phyloP scores from a whole-genome alignment of 169 alveolate genomes.

The Cryptosporidium bovis region DNA sequence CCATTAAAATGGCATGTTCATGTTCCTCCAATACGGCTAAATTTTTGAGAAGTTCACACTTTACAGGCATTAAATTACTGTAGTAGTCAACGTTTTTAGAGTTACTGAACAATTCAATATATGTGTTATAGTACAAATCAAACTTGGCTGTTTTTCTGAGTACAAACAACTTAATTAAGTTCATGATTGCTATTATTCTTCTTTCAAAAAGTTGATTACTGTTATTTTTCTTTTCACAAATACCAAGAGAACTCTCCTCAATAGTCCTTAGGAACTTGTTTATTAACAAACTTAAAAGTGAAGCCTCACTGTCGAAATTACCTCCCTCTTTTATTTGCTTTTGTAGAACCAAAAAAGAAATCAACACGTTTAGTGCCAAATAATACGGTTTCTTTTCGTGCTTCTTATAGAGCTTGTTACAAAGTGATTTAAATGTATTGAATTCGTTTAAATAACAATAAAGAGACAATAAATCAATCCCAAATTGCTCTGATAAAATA shows the following conservation, averaged over 20 bases:
- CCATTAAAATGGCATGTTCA: too few species aligned
- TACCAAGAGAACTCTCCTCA: neutral
- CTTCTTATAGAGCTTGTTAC: conserved; percentile 31
- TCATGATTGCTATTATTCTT: conserved; percentile 15
- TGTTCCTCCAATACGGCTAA: too few species aligned
- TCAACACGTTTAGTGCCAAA: conserved; percentile 38
- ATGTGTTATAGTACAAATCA: neutral
- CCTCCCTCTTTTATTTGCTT: neutral
- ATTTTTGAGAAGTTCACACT: too few species aligned
- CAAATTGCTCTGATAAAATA: conserved; percentile 46
- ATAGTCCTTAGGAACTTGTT: neutral
- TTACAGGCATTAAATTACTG: too few species aligned
- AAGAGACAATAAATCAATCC: conserved; percentile 44
- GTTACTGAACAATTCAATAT: neutral
- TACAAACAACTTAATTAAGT: conserved; percentile 40
- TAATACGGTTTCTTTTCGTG: conserved; percentile 22
- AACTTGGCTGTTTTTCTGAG: conserved; percentile 14
- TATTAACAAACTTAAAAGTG: too few species aligned
- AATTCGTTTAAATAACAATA: conserved; percentile 27
- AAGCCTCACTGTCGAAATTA: neutral
- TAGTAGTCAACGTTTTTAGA: too few species aligned
- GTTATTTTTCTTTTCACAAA: neutral
- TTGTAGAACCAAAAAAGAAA: conserved; percentile 41
- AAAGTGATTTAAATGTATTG: neutral
- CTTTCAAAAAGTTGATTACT: conserved; percentile 1